Base-by-base conservation (phyloP, 1,284 basidiomycete species). In the Peniophora sp. region DNA sequence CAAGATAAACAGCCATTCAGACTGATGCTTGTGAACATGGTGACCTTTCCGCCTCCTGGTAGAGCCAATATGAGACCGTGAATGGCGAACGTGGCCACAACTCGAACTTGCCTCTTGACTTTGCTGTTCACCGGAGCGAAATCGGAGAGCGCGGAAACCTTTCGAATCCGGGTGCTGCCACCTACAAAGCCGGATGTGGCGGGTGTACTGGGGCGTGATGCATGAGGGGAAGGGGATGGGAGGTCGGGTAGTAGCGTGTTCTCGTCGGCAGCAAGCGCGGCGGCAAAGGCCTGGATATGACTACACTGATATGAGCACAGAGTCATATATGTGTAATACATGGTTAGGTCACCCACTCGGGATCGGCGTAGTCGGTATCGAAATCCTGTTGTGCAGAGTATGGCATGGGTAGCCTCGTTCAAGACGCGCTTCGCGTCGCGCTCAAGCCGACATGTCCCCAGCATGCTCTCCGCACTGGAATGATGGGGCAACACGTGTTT, bases 71-170 rank as follows among this genome's bases (percentile, higher is more conserved):
- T 50, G 34, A 17, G 52, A 24, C n/a, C 17, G 27, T 12, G 27
- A 32, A 6, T 6, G 6, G 12, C 5, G 27, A 32, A 5, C 27
- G 12, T 5, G 12, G 5, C 27, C 27, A 12, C 12, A 15, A 42
- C 2, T 20, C 8, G 8, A 36, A 65, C 63, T 50, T 56, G 85
- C 87, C 72, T 80, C 64, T 78, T 81, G 24, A 96, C 84, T 60
- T 76, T 83, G 57, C 91, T 68, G 63, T 95, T 90, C 17, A 97
- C 83, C 0, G 94, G 94, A 1, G 94, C 94, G 64, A 96, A 97
- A 66, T 97, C 94, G 10, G 88, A 92, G 43, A 95, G 71, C 0
- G 93, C 92, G 48, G 89, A 85, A 14, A 97, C 82, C 68, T 92
- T 93, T 61, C 85, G 75, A 24, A 81, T 73, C 32, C 76, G 70